Conservation (phyloP, 2,329 filamentous ascomycete species). For the Alternaria metachromatica region DNA sequence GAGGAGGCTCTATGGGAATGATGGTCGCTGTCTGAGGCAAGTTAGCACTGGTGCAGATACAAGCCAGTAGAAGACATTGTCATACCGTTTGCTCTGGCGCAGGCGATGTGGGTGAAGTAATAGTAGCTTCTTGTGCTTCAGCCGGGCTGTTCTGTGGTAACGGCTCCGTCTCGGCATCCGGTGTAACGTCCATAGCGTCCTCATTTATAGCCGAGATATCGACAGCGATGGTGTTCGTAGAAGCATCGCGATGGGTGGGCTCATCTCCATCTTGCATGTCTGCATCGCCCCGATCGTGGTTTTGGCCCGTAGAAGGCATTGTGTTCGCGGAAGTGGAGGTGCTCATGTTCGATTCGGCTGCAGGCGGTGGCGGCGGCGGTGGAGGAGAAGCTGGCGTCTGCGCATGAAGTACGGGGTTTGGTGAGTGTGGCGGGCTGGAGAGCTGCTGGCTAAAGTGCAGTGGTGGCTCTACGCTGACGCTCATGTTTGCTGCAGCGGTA, state of each 20-base stretch:
- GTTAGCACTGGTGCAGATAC: not conserved
- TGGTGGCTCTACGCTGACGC: constrained; percentile 49
- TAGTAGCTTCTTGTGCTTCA: constrained; percentile 16
- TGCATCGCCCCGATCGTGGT: constrained; percentile 47
- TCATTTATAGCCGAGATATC: constrained; percentile 42
- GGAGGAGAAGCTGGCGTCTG: constrained; percentile 29
- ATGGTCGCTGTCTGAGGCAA: constrained; percentile 14
- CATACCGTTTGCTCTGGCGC: constrained; percentile 26
- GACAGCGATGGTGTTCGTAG: constrained; percentile 30
- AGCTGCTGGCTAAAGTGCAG: constrained; percentile 48
- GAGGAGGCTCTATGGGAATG: constrained; percentile 29
- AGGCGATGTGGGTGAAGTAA: constrained; percentile 23
- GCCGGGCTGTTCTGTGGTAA: constrained; percentile 33
- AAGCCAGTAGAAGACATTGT: not conserved
- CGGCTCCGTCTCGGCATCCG: constrained; percentile 36
- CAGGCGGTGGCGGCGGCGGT: constrained; percentile 29
- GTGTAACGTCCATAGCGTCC: constrained; percentile 50
- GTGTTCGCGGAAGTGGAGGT: constrained; percentile 41
- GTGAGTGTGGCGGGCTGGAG: constrained; percentile 40
- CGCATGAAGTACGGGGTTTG: constrained; percentile 35
- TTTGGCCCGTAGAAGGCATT: constrained; percentile 41
- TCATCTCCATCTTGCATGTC: constrained; percentile 43
- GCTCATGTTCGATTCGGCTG: constrained; percentile 44
- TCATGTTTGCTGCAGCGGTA: constrained; percentile 41
- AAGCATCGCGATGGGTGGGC: constrained; percentile 14